Base-by-base conservation (phyloP, 495 filamentous ascomycete species). In the Acidiella bohemica region DNA sequence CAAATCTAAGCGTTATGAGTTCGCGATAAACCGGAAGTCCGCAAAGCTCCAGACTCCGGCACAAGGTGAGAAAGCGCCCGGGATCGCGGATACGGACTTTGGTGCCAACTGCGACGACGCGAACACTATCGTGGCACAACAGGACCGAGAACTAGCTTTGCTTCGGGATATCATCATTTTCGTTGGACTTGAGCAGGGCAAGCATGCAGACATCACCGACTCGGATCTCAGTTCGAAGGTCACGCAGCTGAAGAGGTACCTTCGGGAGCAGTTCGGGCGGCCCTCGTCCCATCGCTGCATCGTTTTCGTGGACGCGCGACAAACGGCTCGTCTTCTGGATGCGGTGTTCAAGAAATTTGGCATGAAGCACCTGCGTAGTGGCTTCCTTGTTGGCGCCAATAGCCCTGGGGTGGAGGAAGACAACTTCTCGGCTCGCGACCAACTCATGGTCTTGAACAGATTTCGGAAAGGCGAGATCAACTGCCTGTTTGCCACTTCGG, bases 401-500 rank as follows among this genome's bases (percentile, higher is more conserved):
- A 53, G 65, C 23, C 56, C 58, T 22, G 58, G 59, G 3, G 42
- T 61, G 5, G 61, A 65, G 0, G 76, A 77, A 41, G 60, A 70
- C 38, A 76, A 69, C 9, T 64, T 78, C 47, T 78, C 78, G 1
- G 75, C 83, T 38, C 70, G 75, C 11, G 67, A 82, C 31, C 88
- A 96, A 53, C 73, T 93, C 42, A 47, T 82, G 31, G 80, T 76
- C 0, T 67, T 94, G 41, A 63, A 72, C 39, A 78, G 72, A 39
- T 96, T 97, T 56, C 73, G 81, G 46, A 75, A 71, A 34, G 83
- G 87, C 16, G 73, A 78, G 12, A 43, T 93, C 11, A 96, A 96
- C 53, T 95, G 88, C 51, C 64, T 97, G 5, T 65, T 95, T 56
- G 79, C 85, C 25, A 95, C 90, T 3, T 86, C 84, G 1, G 81